Base-by-base conservation (phyloP, 1,284 basidiomycete species). In the Thecaphora thlaspeos region DNA sequence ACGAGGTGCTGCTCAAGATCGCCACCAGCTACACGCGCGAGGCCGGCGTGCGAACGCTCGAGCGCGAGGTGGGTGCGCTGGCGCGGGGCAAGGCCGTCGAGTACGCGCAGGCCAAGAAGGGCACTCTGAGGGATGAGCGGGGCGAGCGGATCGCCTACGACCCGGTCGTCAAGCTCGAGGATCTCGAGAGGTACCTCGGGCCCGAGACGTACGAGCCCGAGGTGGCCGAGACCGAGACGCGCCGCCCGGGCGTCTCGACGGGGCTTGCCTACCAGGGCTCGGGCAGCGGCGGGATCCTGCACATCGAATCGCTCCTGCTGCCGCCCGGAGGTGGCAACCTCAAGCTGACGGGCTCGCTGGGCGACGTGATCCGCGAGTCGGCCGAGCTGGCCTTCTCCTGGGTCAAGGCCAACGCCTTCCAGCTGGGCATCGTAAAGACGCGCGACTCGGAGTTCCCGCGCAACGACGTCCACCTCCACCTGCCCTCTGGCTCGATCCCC, bases 41-140 rank as follows among this genome's bases (percentile, higher is more conserved):
- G 79, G 91, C 92, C 0, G 92, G 93, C 26, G 92, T 96, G n/a
- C 84, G 92, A 26, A 87, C 86, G 24, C 83, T 96, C 12, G 92
- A 96, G 75, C 84, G 93, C 5, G 85, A 89, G 12, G 87, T 96
- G 42, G 91, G 89, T 10, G 85, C 87, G 18, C 85, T 96, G 18
- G 88, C 89, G 30, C 81, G 93, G 19, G 87, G 84, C 61, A 77
- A 77, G 50, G 74, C 75, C 10, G 75, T 77, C 30, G 87, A 95
- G 70, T 94, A 87, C 84, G 86, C 90, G 0, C 87, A 88, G 71
- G 82, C 82, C 61, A 78, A 84, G 21, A 88, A 90, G 66, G 79
- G 77, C 9, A 58, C 61, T 1, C 46, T 62, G 43, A 54, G 59
- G n/a, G 45, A 56, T 14, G 73, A 64, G 1, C 55, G 60, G 53